These are phyloP conservation scores for Coccomyxa subellipsoidea DNA, from an alignment of 163 green algal species.

Conservation along the genomic window DNA sequence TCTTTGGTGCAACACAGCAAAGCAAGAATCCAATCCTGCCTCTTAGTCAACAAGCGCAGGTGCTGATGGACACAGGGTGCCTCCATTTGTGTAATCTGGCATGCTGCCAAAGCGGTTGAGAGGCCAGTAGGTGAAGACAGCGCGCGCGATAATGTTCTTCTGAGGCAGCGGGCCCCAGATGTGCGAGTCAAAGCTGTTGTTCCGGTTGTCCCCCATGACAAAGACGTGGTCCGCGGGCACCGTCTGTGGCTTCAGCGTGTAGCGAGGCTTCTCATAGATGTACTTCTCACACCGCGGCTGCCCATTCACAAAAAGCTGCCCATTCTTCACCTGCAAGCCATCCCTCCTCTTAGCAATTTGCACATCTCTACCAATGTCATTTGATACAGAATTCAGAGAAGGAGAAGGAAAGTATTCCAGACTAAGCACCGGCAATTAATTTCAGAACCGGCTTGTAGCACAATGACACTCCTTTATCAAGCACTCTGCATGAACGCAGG, in stretches of 20 bases:
- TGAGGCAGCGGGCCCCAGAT: slow-evolving; percentile 84
- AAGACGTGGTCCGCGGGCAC: slow-evolving; percentile 82
- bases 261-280: slow-evolving; percentile 77
- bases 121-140: slow-evolving; percentile 94
- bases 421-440: too few species aligned
- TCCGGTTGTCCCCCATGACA: slow-evolving; percentile 96
- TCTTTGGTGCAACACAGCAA: neutral
- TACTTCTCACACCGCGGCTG: slow-evolving; percentile 73
- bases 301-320: slow-evolving; percentile 87
- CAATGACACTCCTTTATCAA: too few species aligned
- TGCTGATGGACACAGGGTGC: slow-evolving; percentile 20
- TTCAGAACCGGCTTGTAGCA: too few species aligned
- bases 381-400: too few species aligned
- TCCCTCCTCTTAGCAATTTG: too few species aligned
- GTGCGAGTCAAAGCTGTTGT: slow-evolving; percentile 99
- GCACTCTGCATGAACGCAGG: too few species aligned
- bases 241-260: slow-evolving; percentile 60
- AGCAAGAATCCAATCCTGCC: neutral
- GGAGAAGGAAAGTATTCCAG: too few species aligned
- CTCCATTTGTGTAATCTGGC: slow-evolving; percentile 38
- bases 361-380: too few species aligned
- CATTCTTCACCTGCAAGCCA: slow-evolving; percentile 71
- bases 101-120: slow-evolving; percentile 45
- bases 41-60: slow-evolving; percentile 17
- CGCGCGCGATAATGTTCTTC: slow-evolving; percentile 89